These are phyloP conservation scores for barrel medic (Medicago truncatula) DNA, from an alignment of 306 rosid species.

Conservation along the genomic window MtrunA17r5.0-ANR NC_053044.1:23963501-23964000, in stretches of 20 bases:
- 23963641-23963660: conserved; percentile 81
- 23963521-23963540: conserved; percentile 75
- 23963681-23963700: conserved; percentile 93
- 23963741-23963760: neutral
- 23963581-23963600: conserved; percentile 90
- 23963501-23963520: conserved; percentile 79
- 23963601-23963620: conserved; percentile 75
- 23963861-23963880: no score
- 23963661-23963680: conserved; percentile 73
- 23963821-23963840: neutral
- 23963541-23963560: conserved; percentile 85
- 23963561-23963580: conserved; percentile 95
- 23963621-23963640: conserved; percentile 92
- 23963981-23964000: neutral
- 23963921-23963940: neutral
- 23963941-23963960: neutral
- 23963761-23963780: conserved; percentile 11
- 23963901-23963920: neutral
- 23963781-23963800: conserved; percentile 41
- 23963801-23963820: conserved; percentile 30
- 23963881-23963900: neutral
- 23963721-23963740: conserved; percentile 18
- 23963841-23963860: neutral
- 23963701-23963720: conserved; percentile 40
- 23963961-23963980: neutral